These are phyloP conservation scores for Aspergillus nidulans DNA, from an alignment of 495 filamentous ascomycete species.

Conservation along the genomic window DNA sequence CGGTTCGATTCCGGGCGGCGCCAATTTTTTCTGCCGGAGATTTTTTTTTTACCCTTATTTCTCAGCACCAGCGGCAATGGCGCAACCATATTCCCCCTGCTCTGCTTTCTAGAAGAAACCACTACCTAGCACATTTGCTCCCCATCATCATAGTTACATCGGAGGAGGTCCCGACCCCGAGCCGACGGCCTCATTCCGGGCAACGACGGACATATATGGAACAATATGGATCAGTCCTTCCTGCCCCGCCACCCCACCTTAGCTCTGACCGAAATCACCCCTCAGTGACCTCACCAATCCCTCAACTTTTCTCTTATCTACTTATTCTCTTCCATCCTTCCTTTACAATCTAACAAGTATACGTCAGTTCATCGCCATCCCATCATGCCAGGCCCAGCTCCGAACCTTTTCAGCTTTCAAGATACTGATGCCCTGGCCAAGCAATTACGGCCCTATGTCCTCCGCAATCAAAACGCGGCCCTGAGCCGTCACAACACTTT, in stretches of 20 bases:
- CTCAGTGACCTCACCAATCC: neutral
- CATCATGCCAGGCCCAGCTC: conserved; percentile 49
- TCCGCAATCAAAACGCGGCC: conserved; percentile 72
- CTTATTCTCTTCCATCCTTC: neutral
- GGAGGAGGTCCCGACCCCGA: neutral
- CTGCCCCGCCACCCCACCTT: conserved; percentile 21
- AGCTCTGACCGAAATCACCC: conserved; percentile 16
- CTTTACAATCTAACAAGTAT: neutral
- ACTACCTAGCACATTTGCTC: no score
- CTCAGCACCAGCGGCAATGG: no score
- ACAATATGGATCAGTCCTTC: neutral
- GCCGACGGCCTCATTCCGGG: conserved; percentile 10
- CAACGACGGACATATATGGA: neutral
- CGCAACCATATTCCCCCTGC: no score
- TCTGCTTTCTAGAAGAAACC: no score
- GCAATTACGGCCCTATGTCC: conserved; percentile 73
- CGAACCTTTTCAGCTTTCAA: conserved; percentile 81
- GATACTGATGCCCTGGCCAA: conserved; percentile 62
- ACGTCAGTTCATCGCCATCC: neutral
- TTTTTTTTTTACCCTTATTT: conserved; percentile 4
- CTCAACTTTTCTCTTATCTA: neutral
- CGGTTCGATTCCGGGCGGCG: conserved; percentile 57
- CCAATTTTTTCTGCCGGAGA: no score
- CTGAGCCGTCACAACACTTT: conserved; percentile 76
- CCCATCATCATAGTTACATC: conserved; percentile 2